Evolutionary conservation across 352 stramenopile genomes (phyloP).

Genomic region (Phytopythium montanum): DNA sequence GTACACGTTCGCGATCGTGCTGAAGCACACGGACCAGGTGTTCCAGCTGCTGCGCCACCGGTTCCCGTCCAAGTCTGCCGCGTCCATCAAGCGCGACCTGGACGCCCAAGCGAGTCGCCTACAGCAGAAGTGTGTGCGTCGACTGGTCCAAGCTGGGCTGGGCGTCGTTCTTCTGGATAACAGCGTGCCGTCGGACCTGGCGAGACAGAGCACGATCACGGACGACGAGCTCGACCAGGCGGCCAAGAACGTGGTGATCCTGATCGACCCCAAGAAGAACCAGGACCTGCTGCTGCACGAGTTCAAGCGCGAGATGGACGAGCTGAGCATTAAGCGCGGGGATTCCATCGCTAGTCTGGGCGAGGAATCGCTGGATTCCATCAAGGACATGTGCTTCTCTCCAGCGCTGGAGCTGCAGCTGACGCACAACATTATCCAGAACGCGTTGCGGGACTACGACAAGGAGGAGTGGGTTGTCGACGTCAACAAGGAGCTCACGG

Average conservation of each 20-base stretch:
- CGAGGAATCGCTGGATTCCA: constrained; percentile 73
- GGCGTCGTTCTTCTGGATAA: constrained; percentile 77
- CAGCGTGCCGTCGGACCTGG: constrained; percentile 44
- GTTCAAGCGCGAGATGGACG: constrained; percentile 87
- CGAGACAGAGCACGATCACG: constrained; percentile 7
- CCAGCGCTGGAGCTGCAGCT: constrained; percentile 80
- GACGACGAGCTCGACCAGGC: constrained; percentile 50
- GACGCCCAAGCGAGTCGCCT: constrained; percentile 63
- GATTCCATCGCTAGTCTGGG: constrained; percentile 57
- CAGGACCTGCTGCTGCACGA: constrained; percentile 76
- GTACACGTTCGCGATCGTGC: constrained; percentile 87
- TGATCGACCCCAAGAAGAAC: constrained; percentile 85
- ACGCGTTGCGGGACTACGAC: constrained; percentile 83
- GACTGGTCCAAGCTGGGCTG: constrained; percentile 75
- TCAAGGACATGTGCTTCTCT: constrained; percentile 85
- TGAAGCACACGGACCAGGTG: constrained; percentile 80
- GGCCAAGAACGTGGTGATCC: constrained; percentile 65
- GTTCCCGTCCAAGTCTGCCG: constrained; percentile 66
- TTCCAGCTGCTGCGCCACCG: constrained; percentile 54
- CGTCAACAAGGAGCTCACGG: constrained; percentile 78
- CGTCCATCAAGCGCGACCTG: constrained; percentile 67
- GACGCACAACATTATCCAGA: constrained; percentile 89
- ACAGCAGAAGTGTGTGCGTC: constrained; percentile 80
- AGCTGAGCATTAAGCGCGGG: constrained; percentile 78
- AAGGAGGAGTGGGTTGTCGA: constrained; percentile 87